Percentiles rank a stretch among this genome's conserved stretches.
Evolutionary conservation across 2,329 filamentous ascomycete species (phyloP).

Genomic region (Clarireedia hainanense): DNA sequence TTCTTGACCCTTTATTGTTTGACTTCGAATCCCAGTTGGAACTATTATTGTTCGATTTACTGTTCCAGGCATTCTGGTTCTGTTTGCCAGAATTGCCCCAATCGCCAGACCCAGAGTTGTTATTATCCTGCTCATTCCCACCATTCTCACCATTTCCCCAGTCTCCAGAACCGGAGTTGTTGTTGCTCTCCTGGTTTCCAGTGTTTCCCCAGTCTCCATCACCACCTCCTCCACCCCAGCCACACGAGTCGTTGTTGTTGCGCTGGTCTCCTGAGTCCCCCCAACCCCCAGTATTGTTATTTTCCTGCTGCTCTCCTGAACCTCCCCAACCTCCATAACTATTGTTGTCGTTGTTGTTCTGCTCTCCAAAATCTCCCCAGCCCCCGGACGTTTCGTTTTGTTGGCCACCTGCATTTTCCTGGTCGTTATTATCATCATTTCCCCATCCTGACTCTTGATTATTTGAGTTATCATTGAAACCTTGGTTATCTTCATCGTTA

Average conservation of each 20-base stretch:
- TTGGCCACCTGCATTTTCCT: slow-evolving; percentile 3
- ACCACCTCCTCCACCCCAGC: not conserved
- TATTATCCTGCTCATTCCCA: too few species aligned
- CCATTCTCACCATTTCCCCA: too few species aligned
- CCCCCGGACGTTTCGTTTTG: slow-evolving; percentile 2
- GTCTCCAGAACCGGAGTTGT: too few species aligned
- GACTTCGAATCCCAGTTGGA: not conserved
- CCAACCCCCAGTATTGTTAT: slow-evolving; percentile 10
- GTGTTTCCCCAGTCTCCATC: not conserved
- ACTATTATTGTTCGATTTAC: not conserved
- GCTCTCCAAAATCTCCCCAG: not conserved
- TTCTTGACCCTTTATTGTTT: not conserved
- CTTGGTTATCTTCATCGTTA: slow-evolving; percentile 1
- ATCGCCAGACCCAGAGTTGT: too few species aligned
- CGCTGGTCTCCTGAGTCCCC: not conserved
- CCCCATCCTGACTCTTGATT: not conserved
- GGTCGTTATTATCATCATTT: not conserved
- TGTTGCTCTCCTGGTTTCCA: not conserved
- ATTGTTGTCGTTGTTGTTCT: not conserved
- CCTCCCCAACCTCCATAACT: slow-evolving; percentile 11
- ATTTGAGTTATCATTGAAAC: not conserved
- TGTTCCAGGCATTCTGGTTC: not conserved
- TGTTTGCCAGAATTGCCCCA: not conserved
- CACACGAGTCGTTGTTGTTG: not conserved
- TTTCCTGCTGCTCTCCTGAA: not conserved